A percentile compares a stretch with the other conserved stretches of the same genome.
Conservation (phyloP, 257 asterid species). For the Thymus quinquecostatus region DNA sequence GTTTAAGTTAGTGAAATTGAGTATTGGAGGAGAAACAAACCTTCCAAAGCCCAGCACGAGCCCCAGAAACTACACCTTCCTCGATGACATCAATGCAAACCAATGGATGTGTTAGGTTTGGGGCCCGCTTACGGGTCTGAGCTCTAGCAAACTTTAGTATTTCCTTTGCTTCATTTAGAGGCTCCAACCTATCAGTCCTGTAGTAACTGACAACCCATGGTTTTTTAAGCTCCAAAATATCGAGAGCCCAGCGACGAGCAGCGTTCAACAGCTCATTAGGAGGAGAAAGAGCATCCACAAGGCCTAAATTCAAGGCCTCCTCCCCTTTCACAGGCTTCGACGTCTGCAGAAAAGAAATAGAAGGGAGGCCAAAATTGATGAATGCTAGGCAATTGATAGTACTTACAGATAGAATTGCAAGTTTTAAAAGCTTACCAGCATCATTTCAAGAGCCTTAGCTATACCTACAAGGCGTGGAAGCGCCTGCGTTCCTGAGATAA, state of each 20-base stretch:
- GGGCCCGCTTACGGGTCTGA: slow-evolving; percentile 83
- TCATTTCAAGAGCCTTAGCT: slow-evolving; percentile 95
- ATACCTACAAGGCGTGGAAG: slow-evolving; percentile 99
- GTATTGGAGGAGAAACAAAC: slow-evolving; percentile 40
- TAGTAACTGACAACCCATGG: slow-evolving; percentile 84
- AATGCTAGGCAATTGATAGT: slow-evolving; percentile 11
- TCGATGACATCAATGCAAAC: slow-evolving; percentile 87
- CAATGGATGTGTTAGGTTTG: slow-evolving; percentile 85
- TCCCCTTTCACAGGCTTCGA: slow-evolving; percentile 89
- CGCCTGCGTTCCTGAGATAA: slow-evolving; percentile 86
- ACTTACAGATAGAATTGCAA: slow-evolving; percentile 10
- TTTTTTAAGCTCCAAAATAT: slow-evolving; percentile 67
- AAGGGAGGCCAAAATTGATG: background rate
- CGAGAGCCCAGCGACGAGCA: slow-evolving; percentile 93
- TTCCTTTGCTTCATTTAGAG: slow-evolving; percentile 90
- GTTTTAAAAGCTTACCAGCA: slow-evolving; percentile 63
- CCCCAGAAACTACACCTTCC: slow-evolving; percentile 86
- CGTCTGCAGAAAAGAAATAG: slow-evolving; percentile 49
- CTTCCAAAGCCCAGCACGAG: slow-evolving; percentile 92
- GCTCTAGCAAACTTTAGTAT: slow-evolving; percentile 87
- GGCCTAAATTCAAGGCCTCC: slow-evolving; percentile 88
- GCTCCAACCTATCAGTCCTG: slow-evolving; percentile 80
- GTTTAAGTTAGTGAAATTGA: slow-evolving; percentile 16
- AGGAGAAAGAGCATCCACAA: slow-evolving; percentile 85
- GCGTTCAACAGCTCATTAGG: slow-evolving; percentile 60